Percentiles rank a stretch among this genome's conserved stretches.
These are phyloP conservation scores for Trichoderma koningiopsis DNA, from an alignment of 2,329 filamentous ascomycete genomes.

Conservation along the genomic window DNA sequence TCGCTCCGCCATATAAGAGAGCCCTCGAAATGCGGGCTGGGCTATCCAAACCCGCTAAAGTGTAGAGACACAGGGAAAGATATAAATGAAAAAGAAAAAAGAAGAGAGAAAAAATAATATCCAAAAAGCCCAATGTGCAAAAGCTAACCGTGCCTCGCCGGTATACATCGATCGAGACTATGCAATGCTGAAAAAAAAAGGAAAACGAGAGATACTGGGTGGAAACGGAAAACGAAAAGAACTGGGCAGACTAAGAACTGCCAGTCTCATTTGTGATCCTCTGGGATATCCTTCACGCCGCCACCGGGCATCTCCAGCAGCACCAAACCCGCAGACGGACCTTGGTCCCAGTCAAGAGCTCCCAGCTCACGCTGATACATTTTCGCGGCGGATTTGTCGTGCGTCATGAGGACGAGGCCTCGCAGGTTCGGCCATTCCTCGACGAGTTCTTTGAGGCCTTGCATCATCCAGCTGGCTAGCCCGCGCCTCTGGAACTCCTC, in stretches of 20 bases:
- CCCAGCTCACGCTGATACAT: conserved; percentile 54
- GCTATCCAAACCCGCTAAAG: conserved; percentile 21
- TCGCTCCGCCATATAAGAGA: conserved; percentile 90
- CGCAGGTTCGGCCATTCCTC: conserved; percentile 61
- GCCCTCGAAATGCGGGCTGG: conserved; percentile 71
- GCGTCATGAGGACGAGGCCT: conserved; percentile 58
- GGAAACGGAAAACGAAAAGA: neutral
- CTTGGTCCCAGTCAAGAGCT: conserved; percentile 48
- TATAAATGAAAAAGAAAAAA: neutral
- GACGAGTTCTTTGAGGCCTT: conserved; percentile 59
- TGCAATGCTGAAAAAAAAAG: conserved; percentile 25
- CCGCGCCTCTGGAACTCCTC: conserved; percentile 62
- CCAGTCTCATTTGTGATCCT: conserved; percentile 31
- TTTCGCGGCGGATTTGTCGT: conserved; percentile 42
- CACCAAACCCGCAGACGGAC: conserved; percentile 43
- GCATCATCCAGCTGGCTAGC: conserved; percentile 66
- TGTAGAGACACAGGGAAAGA: conserved; percentile 24
- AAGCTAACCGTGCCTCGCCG: conserved; percentile 23
- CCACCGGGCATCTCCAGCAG: conserved; percentile 47
- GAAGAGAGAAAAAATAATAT: conserved; percentile 19
- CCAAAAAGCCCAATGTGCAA: conserved; percentile 13
- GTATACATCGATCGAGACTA: conserved; percentile 16
- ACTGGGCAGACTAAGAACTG: neutral
- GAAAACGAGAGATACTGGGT: conserved; percentile 1
- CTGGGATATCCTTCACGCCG: conserved; percentile 40